Evolutionary conservation across 176 grass and related monocot genomes (phyloP).

Genomic region (Bonia amplexicaulis): DNA sequence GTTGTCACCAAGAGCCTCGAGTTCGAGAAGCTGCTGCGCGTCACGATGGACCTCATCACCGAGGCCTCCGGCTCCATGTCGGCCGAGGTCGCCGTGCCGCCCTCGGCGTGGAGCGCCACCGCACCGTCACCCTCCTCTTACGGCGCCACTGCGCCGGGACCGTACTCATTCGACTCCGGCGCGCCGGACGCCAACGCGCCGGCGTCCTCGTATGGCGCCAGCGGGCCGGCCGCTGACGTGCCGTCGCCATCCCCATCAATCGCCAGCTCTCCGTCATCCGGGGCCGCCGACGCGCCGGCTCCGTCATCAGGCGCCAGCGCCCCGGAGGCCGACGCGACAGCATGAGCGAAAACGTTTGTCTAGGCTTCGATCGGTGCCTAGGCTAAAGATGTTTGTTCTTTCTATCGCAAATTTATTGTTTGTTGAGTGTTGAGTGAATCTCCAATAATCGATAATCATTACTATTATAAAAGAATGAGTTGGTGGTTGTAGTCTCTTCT

Average conservation of each 20-base stretch:
- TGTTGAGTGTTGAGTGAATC: background rate
- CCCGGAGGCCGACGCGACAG: background rate
- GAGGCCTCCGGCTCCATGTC: slow-evolving; percentile 17
- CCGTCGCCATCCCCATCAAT: background rate
- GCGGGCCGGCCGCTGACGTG: background rate
- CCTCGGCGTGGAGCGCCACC: background rate
- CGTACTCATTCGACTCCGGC: background rate
- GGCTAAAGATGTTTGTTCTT: background rate
- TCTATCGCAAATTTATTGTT: background rate
- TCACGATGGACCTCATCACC: slow-evolving; percentile 43
- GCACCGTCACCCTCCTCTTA: slow-evolving; percentile 3
- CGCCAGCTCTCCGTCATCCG: background rate
- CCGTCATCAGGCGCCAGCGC: background rate
- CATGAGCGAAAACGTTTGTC: background rate
- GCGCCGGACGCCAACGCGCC: background rate
- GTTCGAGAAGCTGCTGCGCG: slow-evolving; percentile 49
- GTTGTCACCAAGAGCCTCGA: slow-evolving; percentile 45
- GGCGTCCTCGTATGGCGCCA: background rate
- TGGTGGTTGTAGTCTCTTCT: too few species aligned
- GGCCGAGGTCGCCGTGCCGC: background rate
- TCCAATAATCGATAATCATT: background rate
- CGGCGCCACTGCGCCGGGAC: background rate
- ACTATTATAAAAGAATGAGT: too few species aligned
- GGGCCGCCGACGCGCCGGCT: background rate
- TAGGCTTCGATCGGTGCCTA: background rate